Percentiles rank a stretch among this genome's conserved stretches.
Evolutionary conservation across 768 basidiomycete species (phyloP).

Genomic region (Hortiboletus campestris): DNA sequence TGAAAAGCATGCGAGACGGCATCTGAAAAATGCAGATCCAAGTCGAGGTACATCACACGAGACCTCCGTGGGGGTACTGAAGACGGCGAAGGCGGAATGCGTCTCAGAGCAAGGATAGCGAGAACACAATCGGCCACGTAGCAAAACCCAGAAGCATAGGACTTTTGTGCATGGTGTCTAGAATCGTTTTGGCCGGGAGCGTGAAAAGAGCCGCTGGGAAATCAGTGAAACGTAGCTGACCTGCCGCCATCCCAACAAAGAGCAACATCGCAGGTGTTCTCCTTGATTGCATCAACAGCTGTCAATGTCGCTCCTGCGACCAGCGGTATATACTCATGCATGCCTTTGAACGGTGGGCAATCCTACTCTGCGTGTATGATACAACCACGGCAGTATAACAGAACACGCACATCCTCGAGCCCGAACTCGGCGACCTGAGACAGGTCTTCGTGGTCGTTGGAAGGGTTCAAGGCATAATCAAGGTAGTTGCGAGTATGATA

Average conservation of each 20-base stretch:
- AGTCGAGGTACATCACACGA: constrained; percentile 85
- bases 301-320: constrained; percentile 79
- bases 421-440: constrained; percentile 45
- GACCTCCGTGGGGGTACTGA: constrained; percentile 37
- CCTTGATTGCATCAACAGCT: constrained; percentile 60
- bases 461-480: constrained; percentile 48
- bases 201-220: neutral
- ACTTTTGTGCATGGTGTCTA: constrained; percentile 83
- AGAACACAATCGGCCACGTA: constrained; percentile 91
- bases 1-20: constrained; percentile 80
- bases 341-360: constrained; percentile 72
- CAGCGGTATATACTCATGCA: constrained; percentile 65
- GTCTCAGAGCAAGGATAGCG: constrained; percentile 70
- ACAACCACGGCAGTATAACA: neutral
- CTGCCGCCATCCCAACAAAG: constrained; percentile 94
- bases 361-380: constrained; percentile 48
- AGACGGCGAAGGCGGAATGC: constrained; percentile 24
- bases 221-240: constrained; percentile 31
- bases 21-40: constrained; percentile 92
- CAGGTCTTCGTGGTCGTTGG: constrained; percentile 24
- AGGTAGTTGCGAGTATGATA: constrained; percentile 78
- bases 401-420: constrained; percentile 50
- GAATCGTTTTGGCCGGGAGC: neutral
- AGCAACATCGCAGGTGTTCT: constrained; percentile 53
- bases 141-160: constrained; percentile 84